phyloP scores from a whole-genome alignment of 1,284 basidiomycete species.

The Laetiporus sulphureus region DNA sequence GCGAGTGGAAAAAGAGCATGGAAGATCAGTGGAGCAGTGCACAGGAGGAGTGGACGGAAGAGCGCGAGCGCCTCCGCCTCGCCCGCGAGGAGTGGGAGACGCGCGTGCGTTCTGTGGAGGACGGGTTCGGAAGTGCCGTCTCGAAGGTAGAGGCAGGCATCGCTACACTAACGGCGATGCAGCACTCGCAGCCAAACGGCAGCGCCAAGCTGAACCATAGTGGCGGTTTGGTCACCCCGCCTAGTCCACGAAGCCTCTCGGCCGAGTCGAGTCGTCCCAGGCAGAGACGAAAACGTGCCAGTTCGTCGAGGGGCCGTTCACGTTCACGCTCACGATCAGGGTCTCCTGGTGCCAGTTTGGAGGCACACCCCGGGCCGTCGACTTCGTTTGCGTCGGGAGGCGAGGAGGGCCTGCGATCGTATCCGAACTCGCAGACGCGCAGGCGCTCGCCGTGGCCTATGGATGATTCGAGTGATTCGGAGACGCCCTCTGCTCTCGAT shows the following conservation, averaged over 20 bases:
- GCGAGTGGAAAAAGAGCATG: slow-evolving; percentile 63
- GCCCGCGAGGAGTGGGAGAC: slow-evolving; percentile 84
- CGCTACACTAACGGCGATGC: slow-evolving; percentile 30
- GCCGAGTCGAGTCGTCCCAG: slow-evolving; percentile 42
- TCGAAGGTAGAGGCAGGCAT: slow-evolving; percentile 42
- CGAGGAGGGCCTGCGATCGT: slow-evolving; percentile 20
- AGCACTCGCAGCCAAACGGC: slow-evolving; percentile 35
- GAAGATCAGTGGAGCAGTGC: slow-evolving; percentile 77
- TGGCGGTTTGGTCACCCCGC: slow-evolving; percentile 60
- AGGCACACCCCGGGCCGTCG: slow-evolving; percentile 15
- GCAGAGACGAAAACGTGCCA: slow-evolving; percentile 25
- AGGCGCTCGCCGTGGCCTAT: slow-evolving; percentile 33
- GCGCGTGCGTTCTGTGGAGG: slow-evolving; percentile 34
- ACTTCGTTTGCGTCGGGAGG: slow-evolving; percentile 19
- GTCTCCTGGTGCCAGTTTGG: slow-evolving; percentile 25
- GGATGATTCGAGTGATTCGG: slow-evolving; percentile 33
- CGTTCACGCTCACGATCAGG: slow-evolving; percentile 26
- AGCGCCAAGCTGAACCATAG: slow-evolving; percentile 33
- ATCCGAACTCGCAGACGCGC: slow-evolving; percentile 25
- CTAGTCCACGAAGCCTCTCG: slow-evolving; percentile 63
- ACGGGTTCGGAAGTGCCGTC: slow-evolving; percentile 30
- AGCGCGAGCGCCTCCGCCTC: slow-evolving; percentile 68
- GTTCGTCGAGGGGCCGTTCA: slow-evolving; percentile 26
- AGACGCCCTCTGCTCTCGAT: slow-evolving; percentile 12
- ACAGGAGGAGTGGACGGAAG: slow-evolving; percentile 76